Base-by-base conservation (phyloP, 2,329 filamentous ascomycete genomes). In the Parasarocladium wereldwijsianum region DNA sequence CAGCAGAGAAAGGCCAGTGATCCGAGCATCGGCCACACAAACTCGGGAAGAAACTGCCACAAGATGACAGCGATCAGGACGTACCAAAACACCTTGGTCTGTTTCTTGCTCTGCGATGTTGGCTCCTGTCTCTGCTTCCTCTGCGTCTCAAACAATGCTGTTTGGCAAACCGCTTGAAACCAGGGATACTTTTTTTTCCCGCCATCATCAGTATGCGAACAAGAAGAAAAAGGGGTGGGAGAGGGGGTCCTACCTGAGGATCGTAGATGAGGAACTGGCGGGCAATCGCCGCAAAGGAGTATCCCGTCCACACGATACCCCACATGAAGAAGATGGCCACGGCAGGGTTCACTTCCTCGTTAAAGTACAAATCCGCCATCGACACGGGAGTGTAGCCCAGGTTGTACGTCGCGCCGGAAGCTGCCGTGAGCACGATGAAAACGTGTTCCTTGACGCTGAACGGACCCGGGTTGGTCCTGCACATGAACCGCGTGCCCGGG, bases 21-120 rank as follows among this genome's bases (percentile, higher is more conserved):
- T 6, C 61, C 65, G 2, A 70, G 52, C 43, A 75, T 65, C 0
- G 69, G 69, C 33, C 74, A 74, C 2, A 64, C 57, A 31, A 60
- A 75, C 42, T 75, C 69, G 1, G 70, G 70, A 0, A 75, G 46
- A 35, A 75, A 74, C 34, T 76, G 68, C 70, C 70, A 76, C 1
- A 70, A 38, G 0, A 61, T 67, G 31, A 72, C 55, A 4, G 54
- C 67, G 0, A 62, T 34, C 1, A 75, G 50, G 0, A 60, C 55
- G 8, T 54, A 44, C 46, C 71, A 73, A 46, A 75, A 74, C 2
- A 73, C 54, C 22, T 52, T 57, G 46, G 67, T 70, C 41, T 71
- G 68, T 29, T 60, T 63, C 24, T 57, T 55, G 1, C 65, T 63
- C 2, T 61, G 39, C 1, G 51, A 50, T 5, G 61, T 60, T 1